Conservation (phyloP, 768 basidiomycete species). For the Neoboletus brunneissimus region DNA sequence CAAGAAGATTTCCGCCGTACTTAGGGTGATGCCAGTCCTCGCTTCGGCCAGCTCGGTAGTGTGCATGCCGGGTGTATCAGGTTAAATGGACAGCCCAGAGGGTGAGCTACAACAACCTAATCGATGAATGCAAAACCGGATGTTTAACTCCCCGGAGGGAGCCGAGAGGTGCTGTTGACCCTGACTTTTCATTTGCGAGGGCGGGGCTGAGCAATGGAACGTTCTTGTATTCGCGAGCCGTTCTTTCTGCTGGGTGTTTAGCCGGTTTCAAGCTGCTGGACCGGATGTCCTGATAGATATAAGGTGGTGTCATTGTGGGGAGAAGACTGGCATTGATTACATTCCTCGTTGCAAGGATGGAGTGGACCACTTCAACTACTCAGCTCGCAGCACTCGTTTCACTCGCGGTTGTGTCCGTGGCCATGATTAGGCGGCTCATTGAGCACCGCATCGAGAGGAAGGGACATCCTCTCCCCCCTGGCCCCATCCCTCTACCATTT, state of each 20-base stretch:
- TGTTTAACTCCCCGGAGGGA: background rate
- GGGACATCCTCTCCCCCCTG: constrained; percentile 18
- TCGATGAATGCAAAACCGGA: background rate
- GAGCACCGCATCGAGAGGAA: constrained; percentile 9
- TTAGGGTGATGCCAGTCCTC: too few species aligned
- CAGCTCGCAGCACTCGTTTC: constrained; percentile 3
- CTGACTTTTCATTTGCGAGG: too few species aligned
- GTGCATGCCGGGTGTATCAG: too few species aligned
- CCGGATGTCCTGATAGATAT: background rate
- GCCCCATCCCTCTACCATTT: constrained; percentile 19
- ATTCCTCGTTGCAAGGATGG: constrained; percentile 5
- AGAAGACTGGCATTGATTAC: background rate
- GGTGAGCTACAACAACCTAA: too few species aligned
- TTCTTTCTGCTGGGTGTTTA: too few species aligned
- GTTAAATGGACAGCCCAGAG: background rate
- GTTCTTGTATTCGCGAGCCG: background rate
- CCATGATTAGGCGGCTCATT: constrained; percentile 1
- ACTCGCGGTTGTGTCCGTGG: background rate
- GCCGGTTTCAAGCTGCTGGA: background rate
- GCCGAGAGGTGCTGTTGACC: background rate
- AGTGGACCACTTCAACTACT: constrained; percentile 5
- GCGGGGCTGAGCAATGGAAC: background rate
- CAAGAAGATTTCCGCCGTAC: too few species aligned
- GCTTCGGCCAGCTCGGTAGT: background rate
- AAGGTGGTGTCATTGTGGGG: background rate